A percentile compares a stretch with the other conserved stretches of the same genome.
Conservation (phyloP, 2,329 filamentous ascomycete genomes). For the Salinomyces thailandicus region DNA sequence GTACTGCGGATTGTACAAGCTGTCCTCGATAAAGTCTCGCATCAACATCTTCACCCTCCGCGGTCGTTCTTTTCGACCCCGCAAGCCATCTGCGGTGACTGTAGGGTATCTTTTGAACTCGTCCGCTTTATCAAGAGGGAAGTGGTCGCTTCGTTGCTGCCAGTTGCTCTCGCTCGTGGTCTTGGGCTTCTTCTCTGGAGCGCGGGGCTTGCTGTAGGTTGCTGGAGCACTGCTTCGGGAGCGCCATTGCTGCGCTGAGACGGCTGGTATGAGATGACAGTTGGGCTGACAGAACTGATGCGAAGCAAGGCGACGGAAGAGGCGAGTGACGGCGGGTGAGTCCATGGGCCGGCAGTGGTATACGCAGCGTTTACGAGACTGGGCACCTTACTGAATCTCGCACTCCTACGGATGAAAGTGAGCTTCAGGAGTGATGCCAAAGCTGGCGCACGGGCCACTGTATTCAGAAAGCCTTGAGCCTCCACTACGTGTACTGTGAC, state of each 20-base stretch:
- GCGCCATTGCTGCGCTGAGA: conserved; percentile 26
- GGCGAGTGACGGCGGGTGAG: conserved; percentile 62
- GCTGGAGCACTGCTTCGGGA: conserved; percentile 7
- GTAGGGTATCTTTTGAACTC: conserved; percentile 76
- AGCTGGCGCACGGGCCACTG: too few relatives aligned
- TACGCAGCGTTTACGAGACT: too few relatives aligned
- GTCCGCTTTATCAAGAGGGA: conserved; percentile 64
- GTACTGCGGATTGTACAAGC: conserved; percentile 37
- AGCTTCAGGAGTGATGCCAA: conserved; percentile 1
- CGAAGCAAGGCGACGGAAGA: conserved; percentile 78
- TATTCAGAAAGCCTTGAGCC: too few relatives aligned
- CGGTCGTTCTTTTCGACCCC: conserved; percentile 62
- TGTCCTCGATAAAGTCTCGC: conserved; percentile 86
- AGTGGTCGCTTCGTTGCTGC: conserved; percentile 71
- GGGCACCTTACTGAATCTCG: too few relatives aligned
- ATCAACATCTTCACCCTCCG: conserved; percentile 91
- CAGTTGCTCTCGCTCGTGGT: conserved; percentile 58
- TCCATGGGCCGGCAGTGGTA: conserved; percentile 50
- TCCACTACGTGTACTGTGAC: too few relatives aligned
- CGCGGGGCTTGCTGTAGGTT: conserved; percentile 8
- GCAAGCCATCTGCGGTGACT: conserved; percentile 73
- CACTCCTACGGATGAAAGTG: too few relatives aligned
- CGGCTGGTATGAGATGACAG: conserved; percentile 47
- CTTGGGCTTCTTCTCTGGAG: conserved; percentile 20
- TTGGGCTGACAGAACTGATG: conserved; percentile 42